phyloP scores from a whole-genome alignment of 768 basidiomycete genomes.

The Suillus alpinus region DNA sequence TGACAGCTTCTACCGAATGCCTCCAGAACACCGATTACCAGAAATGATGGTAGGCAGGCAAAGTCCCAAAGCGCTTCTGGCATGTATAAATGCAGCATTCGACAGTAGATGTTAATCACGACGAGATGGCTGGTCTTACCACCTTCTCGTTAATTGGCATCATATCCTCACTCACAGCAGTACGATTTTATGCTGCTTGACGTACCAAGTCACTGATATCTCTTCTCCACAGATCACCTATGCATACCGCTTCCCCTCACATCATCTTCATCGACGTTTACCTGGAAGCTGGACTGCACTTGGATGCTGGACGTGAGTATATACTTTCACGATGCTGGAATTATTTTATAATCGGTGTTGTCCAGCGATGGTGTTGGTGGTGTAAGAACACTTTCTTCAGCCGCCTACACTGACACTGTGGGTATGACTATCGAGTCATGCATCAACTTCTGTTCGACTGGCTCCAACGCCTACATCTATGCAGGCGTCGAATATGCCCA shows the following conservation, averaged over 20 bases:
- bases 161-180: not conserved
- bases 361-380: conserved; percentile 49
- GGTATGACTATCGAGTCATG: conserved; percentile 63
- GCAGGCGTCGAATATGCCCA: conserved; percentile 69
- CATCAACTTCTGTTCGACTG: conserved; percentile 40
- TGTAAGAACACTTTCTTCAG: conserved; percentile 56
- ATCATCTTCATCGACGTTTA: conserved; percentile 13
- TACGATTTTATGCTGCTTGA: not conserved
- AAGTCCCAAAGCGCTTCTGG: not conserved
- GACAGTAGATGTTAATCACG: not conserved
- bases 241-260: not conserved
- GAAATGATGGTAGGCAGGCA: not conserved
- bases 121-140: not conserved
- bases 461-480: conserved; percentile 44
- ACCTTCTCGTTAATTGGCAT: not conserved
- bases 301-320: conserved; percentile 62
- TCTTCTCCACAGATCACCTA: not conserved
- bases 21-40: not conserved
- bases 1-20: not conserved
- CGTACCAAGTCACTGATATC: not conserved
- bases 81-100: not conserved
- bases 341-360: conserved; percentile 3
- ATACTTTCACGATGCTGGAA: conserved; percentile 11
- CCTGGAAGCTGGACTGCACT: conserved; percentile 55
- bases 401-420: conserved; percentile 41